Evolutionary conservation across 2,329 filamentous ascomycete genomes (phyloP), one percentile per base, ranked within the genome.

Genomic region (Aspergillus awamori): DNA sequence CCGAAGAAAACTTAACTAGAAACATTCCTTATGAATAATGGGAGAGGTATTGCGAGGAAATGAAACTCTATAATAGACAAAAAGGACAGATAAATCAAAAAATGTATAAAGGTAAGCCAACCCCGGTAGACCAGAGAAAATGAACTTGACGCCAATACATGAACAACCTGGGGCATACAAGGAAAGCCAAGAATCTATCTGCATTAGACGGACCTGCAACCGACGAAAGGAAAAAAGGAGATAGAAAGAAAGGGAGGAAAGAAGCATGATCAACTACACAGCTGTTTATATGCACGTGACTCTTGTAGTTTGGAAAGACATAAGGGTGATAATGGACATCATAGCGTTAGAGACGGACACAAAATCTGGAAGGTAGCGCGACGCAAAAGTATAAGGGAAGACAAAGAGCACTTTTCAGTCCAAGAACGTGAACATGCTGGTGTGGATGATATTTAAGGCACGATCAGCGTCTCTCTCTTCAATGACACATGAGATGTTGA

Each of bases 401-500:
- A 55, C 17, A 57, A 45, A 33, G 41, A 53, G 15, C 7, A 36
- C 28, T 20, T 64, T 65, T 76, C 24, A 92, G 64, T 97, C 93
- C 72, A 97, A 83, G 79, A 97, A 98, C 1, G 93, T 97, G 75
- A 99, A 98, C 60, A 99, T 86, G 80, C 93, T 94, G 20, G 95
- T 98, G 76, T 99, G 95, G 66, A 99, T 84, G 71, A 98, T 92
- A 75, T 96, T 98, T 83, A 99, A 90, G 33, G 95, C 95, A 68
- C 95, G 87, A 68, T 93, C 92, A 22, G 95, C 93, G 74, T 98
- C 93, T 67, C 89, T 84, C 67, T 92, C 92, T 71, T 96, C 92
- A 74, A 99, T 96, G 49, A 99, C 95, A 74, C 95, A 99, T 10
- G 93, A 97, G 63, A 99, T 99, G 77, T 98, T 99, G 79, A 99